Evolutionary conservation across 139 green algal genomes (phyloP).

Genomic region (Chlamydomonas sphaeroides): DNA sequence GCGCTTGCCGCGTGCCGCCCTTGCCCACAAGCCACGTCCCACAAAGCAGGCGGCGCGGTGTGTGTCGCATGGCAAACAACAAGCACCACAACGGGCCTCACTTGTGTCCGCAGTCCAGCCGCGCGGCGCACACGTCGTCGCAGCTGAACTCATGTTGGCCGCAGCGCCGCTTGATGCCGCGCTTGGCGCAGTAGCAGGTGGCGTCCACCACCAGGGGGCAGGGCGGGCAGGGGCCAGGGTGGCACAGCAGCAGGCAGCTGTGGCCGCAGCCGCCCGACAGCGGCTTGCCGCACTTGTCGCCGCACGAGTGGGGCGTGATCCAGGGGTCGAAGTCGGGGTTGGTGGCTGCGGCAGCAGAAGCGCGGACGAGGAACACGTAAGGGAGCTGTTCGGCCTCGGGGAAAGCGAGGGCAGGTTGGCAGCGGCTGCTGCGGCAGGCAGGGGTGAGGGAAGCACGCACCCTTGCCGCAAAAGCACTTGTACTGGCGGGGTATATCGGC

Average conservation of each 20-base stretch:
- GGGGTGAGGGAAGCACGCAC: not conserved
- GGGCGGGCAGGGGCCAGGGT: constrained; percentile 83
- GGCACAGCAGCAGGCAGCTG: constrained; percentile 82
- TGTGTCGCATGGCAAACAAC: too few relatives aligned
- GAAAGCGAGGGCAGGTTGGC: too few relatives aligned
- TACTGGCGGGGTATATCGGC: constrained; percentile 63
- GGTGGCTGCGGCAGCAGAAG: not conserved
- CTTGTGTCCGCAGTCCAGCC: constrained; percentile 50
- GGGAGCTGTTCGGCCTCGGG: not conserved
- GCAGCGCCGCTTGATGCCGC: constrained; percentile 64
- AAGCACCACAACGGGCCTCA: not conserved
- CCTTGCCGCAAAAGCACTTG: constrained; percentile 82
- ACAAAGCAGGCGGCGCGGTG: too few relatives aligned
- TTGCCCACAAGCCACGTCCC: too few relatives aligned
- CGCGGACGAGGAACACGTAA: not conserved
- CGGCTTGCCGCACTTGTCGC: constrained; percentile 64
- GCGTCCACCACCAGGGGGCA: constrained; percentile 76
- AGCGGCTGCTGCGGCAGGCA: too few relatives aligned
- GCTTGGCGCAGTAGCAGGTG: constrained; percentile 71
- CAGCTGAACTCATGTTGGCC: constrained; percentile 71
- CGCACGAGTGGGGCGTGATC: constrained; percentile 76
- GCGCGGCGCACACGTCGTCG: constrained; percentile 34
- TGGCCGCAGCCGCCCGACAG: constrained; percentile 67
- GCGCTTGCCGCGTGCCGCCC: too few relatives aligned
- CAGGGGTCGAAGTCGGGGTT: constrained; percentile 64